Evolutionary conservation across 2,329 filamentous ascomycete genomes (phyloP).

Genomic region (Colletotrichum limetticola): DNA sequence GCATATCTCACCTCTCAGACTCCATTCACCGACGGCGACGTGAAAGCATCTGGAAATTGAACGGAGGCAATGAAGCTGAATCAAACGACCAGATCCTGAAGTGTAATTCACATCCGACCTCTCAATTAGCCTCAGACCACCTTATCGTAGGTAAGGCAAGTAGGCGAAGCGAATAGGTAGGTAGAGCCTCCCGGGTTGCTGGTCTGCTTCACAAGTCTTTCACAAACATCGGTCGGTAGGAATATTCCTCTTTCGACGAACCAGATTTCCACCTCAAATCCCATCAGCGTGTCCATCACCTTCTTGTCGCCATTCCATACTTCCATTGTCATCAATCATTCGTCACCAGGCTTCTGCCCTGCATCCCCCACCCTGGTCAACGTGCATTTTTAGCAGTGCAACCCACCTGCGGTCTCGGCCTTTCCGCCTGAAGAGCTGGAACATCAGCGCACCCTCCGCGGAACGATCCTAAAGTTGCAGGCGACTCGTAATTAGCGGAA

Average conservation of each 20-base stretch:
- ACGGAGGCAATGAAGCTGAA: background rate
- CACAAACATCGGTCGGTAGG: background rate
- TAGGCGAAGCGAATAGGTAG: too few relatives aligned
- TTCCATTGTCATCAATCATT: background rate
- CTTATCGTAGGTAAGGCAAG: too few relatives aligned
- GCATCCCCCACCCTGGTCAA: constrained; percentile 1
- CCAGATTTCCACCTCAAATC: background rate
- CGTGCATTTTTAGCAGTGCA: constrained; percentile 23
- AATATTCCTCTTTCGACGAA: background rate
- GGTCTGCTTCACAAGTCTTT: background rate
- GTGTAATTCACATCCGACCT: background rate
- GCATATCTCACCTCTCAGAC: too few relatives aligned
- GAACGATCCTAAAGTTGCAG: constrained; percentile 20
- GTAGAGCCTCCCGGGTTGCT: background rate
- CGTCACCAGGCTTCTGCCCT: background rate
- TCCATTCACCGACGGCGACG: background rate
- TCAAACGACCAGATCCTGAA: background rate
- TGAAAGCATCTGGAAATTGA: background rate
- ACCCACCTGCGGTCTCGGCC: constrained; percentile 32
- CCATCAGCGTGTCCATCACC: background rate
- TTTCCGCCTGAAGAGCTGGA: constrained; percentile 9
- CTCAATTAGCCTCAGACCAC: background rate
- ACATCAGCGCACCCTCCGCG: background rate
- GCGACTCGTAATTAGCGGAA: constrained; percentile 19
- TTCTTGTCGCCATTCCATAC: background rate